Conservation (phyloP, 129 eudicot species). For the Silybum marianum region DNA sequence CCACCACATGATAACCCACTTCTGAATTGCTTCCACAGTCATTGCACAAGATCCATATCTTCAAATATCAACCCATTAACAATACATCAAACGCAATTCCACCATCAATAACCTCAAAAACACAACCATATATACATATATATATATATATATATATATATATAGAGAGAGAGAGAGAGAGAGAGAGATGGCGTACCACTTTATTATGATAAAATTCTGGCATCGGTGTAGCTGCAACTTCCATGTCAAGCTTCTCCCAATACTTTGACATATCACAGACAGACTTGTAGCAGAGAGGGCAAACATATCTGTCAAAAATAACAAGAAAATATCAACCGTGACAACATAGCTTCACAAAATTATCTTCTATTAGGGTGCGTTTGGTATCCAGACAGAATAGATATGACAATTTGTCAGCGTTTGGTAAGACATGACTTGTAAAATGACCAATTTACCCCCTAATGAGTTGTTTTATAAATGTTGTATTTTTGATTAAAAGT, state of each 20-base stretch:
- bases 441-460: no score
- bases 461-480: no score
- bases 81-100: background rate
- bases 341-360: background rate
- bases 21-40: conserved; percentile 72
- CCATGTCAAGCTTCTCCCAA: conserved; percentile 84
- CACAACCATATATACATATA: background rate
- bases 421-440: no score
- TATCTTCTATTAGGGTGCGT: background rate
- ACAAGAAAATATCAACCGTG: background rate
- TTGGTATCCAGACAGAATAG: no score
- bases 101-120: conserved; percentile 17
- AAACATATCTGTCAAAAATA: conserved; percentile 53
- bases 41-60: conserved; percentile 89
- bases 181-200: conserved; percentile 42
- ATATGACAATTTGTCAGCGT: no score
- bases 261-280: conserved; percentile 86
- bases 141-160: no score
- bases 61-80: no score
- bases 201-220: conserved; percentile 62
- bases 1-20: conserved; percentile 71
- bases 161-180: no score
- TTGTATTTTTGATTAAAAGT: no score
- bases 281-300: conserved; percentile 89
- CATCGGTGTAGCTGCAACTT: conserved; percentile 88